Evolutionary conservation across 2,329 filamentous ascomycete species (phyloP).

Genomic region (Chrysosporium queenslandicum): DNA sequence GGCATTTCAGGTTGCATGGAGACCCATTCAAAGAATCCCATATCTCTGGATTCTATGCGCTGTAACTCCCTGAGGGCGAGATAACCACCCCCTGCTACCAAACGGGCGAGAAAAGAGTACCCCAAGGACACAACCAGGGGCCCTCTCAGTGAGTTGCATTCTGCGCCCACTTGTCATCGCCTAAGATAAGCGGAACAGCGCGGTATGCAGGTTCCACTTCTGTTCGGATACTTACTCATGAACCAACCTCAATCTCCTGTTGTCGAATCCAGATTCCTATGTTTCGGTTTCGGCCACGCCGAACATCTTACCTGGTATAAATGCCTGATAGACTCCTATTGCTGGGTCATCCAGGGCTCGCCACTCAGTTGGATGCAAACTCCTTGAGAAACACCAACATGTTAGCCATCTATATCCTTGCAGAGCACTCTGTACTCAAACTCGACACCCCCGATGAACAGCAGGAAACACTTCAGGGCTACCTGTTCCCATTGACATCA

Average conservation of each 20-base stretch:
- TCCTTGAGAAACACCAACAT: neutral
- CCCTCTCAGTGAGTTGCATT: neutral
- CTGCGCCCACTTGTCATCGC: neutral
- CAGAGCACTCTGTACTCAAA: neutral
- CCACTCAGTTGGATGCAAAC: no score
- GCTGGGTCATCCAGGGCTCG: neutral
- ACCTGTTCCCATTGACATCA: neutral
- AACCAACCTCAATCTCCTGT: no score
- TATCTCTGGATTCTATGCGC: neutral
- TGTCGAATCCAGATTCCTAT: no score
- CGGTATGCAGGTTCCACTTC: neutral
- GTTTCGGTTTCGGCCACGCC: no score
- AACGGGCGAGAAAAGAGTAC: neutral
- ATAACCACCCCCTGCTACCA: neutral
- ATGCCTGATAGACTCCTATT: no score
- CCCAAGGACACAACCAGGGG: neutral
- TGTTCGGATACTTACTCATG: neutral
- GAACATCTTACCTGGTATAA: no score
- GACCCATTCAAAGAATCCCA: neutral
- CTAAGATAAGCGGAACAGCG: neutral
- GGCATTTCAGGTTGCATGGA: no score
- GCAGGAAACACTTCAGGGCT: neutral
- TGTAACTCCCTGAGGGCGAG: neutral
- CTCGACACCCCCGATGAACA: neutral
- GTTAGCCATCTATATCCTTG: neutral